Percentiles rank a stretch among this genome's conserved stretches.
Evolutionary conservation across 2,329 filamentous ascomycete species (phyloP).

Genomic region (Fusarium sp.): DNA sequence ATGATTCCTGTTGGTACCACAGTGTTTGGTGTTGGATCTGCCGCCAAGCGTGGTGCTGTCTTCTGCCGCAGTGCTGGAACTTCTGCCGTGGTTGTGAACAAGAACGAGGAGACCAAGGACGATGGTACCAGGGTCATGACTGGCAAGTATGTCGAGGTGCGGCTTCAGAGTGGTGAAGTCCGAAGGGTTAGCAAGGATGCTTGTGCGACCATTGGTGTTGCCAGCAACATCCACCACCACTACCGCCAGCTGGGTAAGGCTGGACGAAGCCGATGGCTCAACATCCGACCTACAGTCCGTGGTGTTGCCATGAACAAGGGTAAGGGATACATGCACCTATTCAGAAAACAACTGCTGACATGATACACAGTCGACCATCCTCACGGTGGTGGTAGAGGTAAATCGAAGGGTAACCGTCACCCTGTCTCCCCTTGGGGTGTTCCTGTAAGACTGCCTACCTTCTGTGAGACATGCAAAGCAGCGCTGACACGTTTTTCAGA

Average conservation of each 20-base stretch:
- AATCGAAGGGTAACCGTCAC: slow-evolving; percentile 97
- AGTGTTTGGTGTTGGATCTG: slow-evolving; percentile 89
- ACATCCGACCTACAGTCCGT: slow-evolving; percentile 94
- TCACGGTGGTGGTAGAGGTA: slow-evolving; percentile 98
- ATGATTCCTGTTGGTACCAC: slow-evolving; percentile 97
- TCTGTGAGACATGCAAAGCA: background rate
- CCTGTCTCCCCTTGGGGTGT: slow-evolving; percentile 97
- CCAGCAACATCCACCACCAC: slow-evolving; percentile 93
- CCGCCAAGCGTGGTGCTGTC: slow-evolving; percentile 80
- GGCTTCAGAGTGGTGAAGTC: slow-evolving; percentile 93
- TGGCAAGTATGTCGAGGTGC: slow-evolving; percentile 85
- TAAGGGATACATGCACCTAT: slow-evolving; percentile 58
- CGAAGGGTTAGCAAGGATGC: slow-evolving; percentile 91
- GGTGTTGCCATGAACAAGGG: slow-evolving; percentile 99
- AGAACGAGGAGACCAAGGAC: slow-evolving; percentile 81
- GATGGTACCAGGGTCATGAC: slow-evolving; percentile 74
- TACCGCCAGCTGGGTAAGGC: slow-evolving; percentile 95
- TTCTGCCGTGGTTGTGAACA: slow-evolving; percentile 88
- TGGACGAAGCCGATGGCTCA: slow-evolving; percentile 92
- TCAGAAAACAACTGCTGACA: slow-evolving; percentile 29
- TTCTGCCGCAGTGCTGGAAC: slow-evolving; percentile 97
- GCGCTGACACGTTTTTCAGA: slow-evolving; percentile 56
- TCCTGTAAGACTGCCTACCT: slow-evolving; percentile 76
- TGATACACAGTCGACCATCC: slow-evolving; percentile 83
- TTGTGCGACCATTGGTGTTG: slow-evolving; percentile 93